A percentile compares a stretch with the other conserved stretches of the same genome.
These are phyloP conservation scores for Chrysosporium keratinophilum DNA, from an alignment of 2,329 filamentous ascomycete genomes.

Conservation along the genomic window DNA sequence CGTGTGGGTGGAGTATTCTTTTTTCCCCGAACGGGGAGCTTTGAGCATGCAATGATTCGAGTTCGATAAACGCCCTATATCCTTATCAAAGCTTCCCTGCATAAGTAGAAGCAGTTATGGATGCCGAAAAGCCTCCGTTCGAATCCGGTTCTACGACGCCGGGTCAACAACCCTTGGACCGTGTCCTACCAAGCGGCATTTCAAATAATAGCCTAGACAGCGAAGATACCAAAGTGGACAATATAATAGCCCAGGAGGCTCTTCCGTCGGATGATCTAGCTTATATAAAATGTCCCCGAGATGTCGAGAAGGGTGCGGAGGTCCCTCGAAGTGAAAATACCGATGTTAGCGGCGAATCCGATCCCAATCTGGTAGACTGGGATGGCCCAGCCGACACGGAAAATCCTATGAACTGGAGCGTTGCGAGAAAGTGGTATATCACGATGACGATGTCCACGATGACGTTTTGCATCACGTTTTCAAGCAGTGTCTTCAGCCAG, in stretches of 20 bases:
- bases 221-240: neutral
- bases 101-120: neutral
- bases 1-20: too few species aligned
- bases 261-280: neutral
- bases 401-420: conserved; percentile 62
- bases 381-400: conserved; percentile 62
- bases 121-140: neutral
- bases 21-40: too few species aligned
- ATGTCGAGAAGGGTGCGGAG: conserved; percentile 1
- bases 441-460: conserved; percentile 35
- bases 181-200: neutral
- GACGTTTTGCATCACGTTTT: conserved; percentile 41
- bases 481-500: conserved; percentile 39
- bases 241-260: neutral
- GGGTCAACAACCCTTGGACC: neutral
- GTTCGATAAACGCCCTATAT: neutral
- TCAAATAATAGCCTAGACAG: conserved; percentile 4
- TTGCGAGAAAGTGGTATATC: conserved; percentile 35
- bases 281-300: neutral
- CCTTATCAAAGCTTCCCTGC: neutral
- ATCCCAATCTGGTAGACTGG: conserved; percentile 54
- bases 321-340: neutral
- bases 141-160: conserved; percentile 1
- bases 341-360: neutral
- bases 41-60: neutral